These are phyloP conservation scores for Podospora pseudoanserina DNA, from an alignment of 495 filamentous ascomycete species.

Conservation along the genomic window DNA sequence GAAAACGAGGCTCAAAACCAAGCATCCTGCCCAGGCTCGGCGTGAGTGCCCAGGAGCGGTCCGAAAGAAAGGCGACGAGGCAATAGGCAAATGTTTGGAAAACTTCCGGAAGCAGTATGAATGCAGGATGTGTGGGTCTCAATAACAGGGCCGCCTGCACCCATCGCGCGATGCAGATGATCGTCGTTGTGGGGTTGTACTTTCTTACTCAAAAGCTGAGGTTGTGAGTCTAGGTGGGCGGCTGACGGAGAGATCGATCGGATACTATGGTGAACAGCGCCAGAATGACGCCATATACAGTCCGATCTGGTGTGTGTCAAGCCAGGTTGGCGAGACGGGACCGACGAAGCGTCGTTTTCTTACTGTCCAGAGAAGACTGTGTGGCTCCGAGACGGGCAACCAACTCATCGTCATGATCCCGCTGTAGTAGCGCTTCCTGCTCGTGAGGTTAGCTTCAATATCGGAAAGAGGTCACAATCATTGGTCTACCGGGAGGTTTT, in stretches of 20 bases:
- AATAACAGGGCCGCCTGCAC: constrained; percentile 3
- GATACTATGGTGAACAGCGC: background rate
- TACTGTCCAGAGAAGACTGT: background rate
- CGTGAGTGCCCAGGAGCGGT: constrained; percentile 12
- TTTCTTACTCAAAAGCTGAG: background rate
- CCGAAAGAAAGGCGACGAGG: constrained; percentile 1
- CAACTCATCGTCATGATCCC: background rate
- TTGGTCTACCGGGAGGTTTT: background rate
- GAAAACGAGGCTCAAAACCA: constrained; percentile 15
- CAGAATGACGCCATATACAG: background rate
- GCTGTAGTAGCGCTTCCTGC: background rate
- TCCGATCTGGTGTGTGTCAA: background rate
- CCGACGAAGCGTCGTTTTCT: background rate
- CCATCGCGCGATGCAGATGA: background rate
- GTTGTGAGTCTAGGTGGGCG: background rate
- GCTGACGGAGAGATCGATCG: constrained; percentile 10
- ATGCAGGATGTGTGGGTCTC: background rate
- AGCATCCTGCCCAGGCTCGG: constrained; percentile 14
- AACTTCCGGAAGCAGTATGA: background rate
- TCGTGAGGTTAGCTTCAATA: background rate
- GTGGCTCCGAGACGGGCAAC: background rate
- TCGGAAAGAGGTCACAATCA: background rate
- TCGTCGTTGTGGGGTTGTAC: constrained; percentile 12
- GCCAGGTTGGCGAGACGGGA: background rate
- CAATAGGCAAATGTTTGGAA: background rate